Percentiles rank a stretch among this genome's conserved stretches.
phyloP scores from a whole-genome alignment of 2,329 filamentous ascomycete genomes.

The Biscogniauxia sp. region DNA sequence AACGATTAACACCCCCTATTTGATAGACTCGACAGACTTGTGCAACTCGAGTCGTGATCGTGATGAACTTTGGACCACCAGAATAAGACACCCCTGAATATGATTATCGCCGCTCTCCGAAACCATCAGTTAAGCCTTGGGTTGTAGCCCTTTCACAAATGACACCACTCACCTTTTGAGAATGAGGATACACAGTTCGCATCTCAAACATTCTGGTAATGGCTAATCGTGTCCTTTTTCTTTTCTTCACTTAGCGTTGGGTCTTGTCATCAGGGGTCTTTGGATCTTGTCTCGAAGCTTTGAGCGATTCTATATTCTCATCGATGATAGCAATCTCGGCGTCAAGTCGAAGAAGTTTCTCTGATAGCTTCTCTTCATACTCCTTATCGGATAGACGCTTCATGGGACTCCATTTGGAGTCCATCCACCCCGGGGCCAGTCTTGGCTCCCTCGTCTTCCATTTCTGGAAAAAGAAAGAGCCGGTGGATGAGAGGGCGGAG shows the following conservation, averaged over 20 bases:
- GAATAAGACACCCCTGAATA: too few relatives aligned
- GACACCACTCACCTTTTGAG: not conserved
- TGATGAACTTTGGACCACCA: too few relatives aligned
- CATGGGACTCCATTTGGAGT: constrained; percentile 72
- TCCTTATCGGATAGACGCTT: constrained; percentile 67
- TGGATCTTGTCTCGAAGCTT: constrained; percentile 14
- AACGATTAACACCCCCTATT: too few relatives aligned
- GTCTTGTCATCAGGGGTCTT: constrained; percentile 4
- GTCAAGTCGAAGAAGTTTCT: constrained; percentile 69
- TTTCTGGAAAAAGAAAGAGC: constrained; percentile 28
- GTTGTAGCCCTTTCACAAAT: too few relatives aligned
- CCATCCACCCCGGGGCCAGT: constrained; percentile 37
- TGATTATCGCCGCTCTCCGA: too few relatives aligned
- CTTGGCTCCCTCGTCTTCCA: constrained; percentile 12
- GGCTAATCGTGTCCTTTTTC: constrained; percentile 5
- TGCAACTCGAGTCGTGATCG: too few relatives aligned
- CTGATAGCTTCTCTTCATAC: constrained; percentile 66
- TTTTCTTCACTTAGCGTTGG: not conserved
- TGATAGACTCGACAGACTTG: too few relatives aligned
- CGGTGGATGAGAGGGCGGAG: constrained; percentile 40
- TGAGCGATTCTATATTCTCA: constrained; percentile 61
- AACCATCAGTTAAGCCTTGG: too few relatives aligned
- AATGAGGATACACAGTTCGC: not conserved
- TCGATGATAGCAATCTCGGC: constrained; percentile 78
- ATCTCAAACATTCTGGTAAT: not conserved